Percentiles rank a stretch among this genome's conserved stretches.
phyloP scores from a whole-genome alignment of 2,329 filamentous ascomycete species.

The Hymenoscyphus occultus region DNA sequence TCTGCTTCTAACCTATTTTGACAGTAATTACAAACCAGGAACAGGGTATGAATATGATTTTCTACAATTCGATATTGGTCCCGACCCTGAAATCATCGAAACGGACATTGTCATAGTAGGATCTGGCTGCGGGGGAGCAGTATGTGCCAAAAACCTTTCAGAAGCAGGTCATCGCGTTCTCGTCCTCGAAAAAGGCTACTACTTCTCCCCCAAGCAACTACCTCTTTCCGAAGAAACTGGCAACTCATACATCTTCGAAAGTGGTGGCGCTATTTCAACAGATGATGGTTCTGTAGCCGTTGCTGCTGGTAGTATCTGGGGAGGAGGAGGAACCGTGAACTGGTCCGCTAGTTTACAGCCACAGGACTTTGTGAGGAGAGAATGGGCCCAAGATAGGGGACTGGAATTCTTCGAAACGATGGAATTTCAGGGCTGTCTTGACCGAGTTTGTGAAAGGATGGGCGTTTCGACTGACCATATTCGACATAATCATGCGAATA shows the following conservation, averaged over 20 bases:
- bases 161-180: conserved; percentile 73
- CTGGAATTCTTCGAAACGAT: conserved; percentile 71
- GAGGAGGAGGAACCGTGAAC: conserved; percentile 85
- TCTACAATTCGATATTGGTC: conserved; percentile 27
- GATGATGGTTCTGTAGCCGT: conserved; percentile 59
- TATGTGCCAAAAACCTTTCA: conserved; percentile 76
- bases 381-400: conserved; percentile 69
- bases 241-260: conserved; percentile 65
- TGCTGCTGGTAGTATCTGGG: conserved; percentile 70
- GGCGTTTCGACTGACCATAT: conserved; percentile 66
- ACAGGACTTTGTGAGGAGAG: conserved; percentile 71
- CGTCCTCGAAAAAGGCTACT: conserved; percentile 79
- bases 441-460: conserved; percentile 76
- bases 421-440: conserved; percentile 74
- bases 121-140: conserved; percentile 81
- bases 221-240: conserved; percentile 69
- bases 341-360: conserved; percentile 50
- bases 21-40: background rate
- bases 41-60: conserved; percentile 34
- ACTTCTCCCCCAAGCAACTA: conserved; percentile 68
- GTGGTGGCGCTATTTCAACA: conserved; percentile 54
- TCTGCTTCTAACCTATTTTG: background rate
- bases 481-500: conserved; percentile 71
- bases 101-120: conserved; percentile 84
- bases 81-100: conserved; percentile 57